Evolutionary conservation across 148 eudicot species (phyloP), one percentile per base, ranked within the genome.

Genomic region (Nepenthes mirabilis): DNA sequence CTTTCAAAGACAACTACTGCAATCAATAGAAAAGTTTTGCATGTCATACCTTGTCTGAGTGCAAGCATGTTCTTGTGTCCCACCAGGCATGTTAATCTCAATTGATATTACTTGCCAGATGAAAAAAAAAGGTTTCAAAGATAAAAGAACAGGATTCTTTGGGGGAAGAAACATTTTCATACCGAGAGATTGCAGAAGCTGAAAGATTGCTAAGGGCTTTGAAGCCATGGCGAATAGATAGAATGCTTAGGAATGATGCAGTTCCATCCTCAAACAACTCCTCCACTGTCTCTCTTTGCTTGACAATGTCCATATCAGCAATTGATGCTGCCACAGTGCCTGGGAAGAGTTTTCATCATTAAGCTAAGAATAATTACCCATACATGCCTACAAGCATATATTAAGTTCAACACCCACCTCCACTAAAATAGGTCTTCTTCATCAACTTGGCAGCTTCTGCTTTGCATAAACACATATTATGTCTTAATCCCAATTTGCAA

Each of bases 281-380:
- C 77, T 88, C 96, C 65, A 82, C 59, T 43, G 85, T 86, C 40
- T 81, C 86, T 80, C 97, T 83, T 69, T 85, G 84, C 78, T 75
- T 83, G 64, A 83, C 82, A 70, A 81, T 83, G 69, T 91, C 97
- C 49, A 91, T 69, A 67, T 91, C 97, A 58, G 97, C 96, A 75
- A 91, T 85, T 32, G 97, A 85, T 62, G 97, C 87, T 23, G 96
- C 90, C 62, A 91, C 97, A 60, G 97, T 91, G 61, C 97, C 97
- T 90, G 77, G 40, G 37, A 73, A 75, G 60, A 47, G 2, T 59
- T 62, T 60, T 7, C 47, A 57, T 51, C 5, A 8, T 61, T 1
- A 51, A 54, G 45, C 0, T 0, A 54, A 34, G 55, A 14, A 12
- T 2, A 2, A 49, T 49, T 6, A n/a, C 52, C 23, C 52, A 37